Conservation (phyloP, 2,329 filamentous ascomycete genomes). For the Exophiala oligosperma region DNA sequence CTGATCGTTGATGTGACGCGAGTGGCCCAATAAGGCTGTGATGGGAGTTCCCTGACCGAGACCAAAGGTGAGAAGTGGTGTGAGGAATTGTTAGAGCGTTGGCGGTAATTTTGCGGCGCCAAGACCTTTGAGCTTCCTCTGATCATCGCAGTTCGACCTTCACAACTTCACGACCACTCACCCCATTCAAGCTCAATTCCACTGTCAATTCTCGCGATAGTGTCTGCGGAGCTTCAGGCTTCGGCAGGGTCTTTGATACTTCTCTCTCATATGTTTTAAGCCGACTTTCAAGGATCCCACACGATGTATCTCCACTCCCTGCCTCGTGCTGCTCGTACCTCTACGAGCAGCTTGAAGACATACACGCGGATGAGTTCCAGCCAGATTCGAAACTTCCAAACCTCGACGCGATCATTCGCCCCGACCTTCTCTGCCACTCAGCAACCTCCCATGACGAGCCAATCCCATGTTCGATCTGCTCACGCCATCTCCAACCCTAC, state of each 20-base stretch:
- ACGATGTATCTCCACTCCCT: conserved; percentile 48
- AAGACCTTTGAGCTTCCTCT: conserved; percentile 19
- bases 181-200: conserved; percentile 9
- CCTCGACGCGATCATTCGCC: conserved; percentile 38
- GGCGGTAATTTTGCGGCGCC: conserved; percentile 18
- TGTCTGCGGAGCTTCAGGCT: conserved; percentile 27
- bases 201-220: conserved; percentile 15
- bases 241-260: conserved; percentile 16
- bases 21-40: no score
- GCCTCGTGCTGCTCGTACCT: conserved; percentile 47
- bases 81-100: neutral
- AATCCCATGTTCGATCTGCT: conserved; percentile 58
- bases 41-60: neutral
- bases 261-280: conserved; percentile 22
- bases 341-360: conserved; percentile 37
- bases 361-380: conserved; percentile 20
- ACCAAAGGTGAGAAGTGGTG: conserved; percentile 9
- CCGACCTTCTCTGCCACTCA: conserved; percentile 38
- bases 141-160: conserved; percentile 15
- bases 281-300: conserved; percentile 8
- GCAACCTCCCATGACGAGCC: conserved; percentile 40
- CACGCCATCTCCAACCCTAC: conserved; percentile 98
- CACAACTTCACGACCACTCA: conserved; percentile 13
- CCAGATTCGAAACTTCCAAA: conserved; percentile 25
- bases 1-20: no score